Base-by-base conservation (phyloP, 1,284 basidiomycete species). In the Heliocybe sulcata region DNA sequence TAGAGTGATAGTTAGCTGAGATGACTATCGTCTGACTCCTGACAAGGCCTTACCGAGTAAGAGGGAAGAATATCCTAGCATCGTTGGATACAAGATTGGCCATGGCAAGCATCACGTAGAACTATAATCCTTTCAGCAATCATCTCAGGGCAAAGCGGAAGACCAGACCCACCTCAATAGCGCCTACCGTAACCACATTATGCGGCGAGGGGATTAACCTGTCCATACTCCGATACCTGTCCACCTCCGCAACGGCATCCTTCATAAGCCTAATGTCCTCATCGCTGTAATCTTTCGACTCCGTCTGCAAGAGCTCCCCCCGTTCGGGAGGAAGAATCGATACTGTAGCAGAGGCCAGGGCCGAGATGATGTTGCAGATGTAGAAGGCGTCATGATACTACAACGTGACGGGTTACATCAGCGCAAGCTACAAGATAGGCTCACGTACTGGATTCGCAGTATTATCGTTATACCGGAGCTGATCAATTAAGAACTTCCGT, bases 401-500 rank as follows among this genome's bases (percentile, higher is more conserved):
- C 26, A 56, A 38, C 52, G 47, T 53, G 49, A 64, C 31, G 67
- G 53, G 27, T 20, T 22, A 54, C 10, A 20, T 45, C 10, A 20
- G 45, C 26, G 50, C 9, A 42, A 11, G 22, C 12, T 23, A 1
- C 3, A 45, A 22, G 57, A 45, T 54, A 14, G 42, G 29, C 20
- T 25, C n/a, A 76, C 89, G 66, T 61, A 94, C 92, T 33, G 81
- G 75, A 67, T 98, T 98, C 19, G 85, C 81, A 2, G 93, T 94
- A 66, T 98, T 99, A 71, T 98, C 95, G 68, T 99, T 98, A 68
- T 92, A 94, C 2, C 86, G 81, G 16, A 99, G 75, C 60, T 97
- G 84, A 65, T 97, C 93, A 60, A 97, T 86, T 45, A 99, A 75
- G 67, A 97, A 94, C 56, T 87, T 86, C 54, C 94, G 84, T n/a